Percentiles rank a stretch among this genome's conserved stretches.
These are phyloP conservation scores for Gossypioides kirkii DNA, from an alignment of 345 rosid genomes.

Conservation along the genomic window DNA sequence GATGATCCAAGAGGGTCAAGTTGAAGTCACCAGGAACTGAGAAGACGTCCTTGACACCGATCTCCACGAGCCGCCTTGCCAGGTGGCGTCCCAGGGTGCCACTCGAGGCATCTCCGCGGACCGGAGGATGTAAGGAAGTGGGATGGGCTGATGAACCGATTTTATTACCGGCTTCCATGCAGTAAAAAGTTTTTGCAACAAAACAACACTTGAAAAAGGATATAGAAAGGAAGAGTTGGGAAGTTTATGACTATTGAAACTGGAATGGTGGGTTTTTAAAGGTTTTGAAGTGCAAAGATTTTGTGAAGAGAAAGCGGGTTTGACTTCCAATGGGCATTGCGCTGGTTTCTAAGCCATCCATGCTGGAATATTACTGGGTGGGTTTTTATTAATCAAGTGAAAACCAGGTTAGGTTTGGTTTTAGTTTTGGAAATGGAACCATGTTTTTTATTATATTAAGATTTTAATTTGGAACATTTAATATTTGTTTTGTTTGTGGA, in stretches of 20 bases:
- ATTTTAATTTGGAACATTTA: background rate
- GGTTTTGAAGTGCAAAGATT: background rate
- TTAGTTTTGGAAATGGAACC: background rate
- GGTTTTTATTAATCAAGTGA: background rate
- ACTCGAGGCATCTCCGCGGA: constrained; percentile 1
- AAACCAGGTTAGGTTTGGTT: background rate
- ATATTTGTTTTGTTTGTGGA: background rate
- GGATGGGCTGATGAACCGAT: constrained; percentile 33
- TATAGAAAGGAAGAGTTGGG: background rate
- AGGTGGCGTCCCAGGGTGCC: constrained; percentile 58
- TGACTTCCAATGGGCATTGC: constrained; percentile 8
- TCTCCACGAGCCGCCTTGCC: constrained; percentile 66
- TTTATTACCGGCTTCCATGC: constrained; percentile 37
- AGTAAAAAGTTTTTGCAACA: background rate
- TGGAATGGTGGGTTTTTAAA: background rate
- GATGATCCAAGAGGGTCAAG: constrained; percentile 54
- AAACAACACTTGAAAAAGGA: background rate
- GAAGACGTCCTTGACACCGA: constrained; percentile 62
- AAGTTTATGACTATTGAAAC: background rate
- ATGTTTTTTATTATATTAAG: background rate
- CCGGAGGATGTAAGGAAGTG: constrained; percentile 17
- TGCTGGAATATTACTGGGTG: too few species aligned
- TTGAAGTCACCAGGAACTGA: constrained; percentile 77
- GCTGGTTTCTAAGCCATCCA: background rate
- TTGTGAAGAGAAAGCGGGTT: background rate